Base-by-base conservation (phyloP, 2,329 filamentous ascomycete genomes). In the Salinomyces thailandicus region DNA sequence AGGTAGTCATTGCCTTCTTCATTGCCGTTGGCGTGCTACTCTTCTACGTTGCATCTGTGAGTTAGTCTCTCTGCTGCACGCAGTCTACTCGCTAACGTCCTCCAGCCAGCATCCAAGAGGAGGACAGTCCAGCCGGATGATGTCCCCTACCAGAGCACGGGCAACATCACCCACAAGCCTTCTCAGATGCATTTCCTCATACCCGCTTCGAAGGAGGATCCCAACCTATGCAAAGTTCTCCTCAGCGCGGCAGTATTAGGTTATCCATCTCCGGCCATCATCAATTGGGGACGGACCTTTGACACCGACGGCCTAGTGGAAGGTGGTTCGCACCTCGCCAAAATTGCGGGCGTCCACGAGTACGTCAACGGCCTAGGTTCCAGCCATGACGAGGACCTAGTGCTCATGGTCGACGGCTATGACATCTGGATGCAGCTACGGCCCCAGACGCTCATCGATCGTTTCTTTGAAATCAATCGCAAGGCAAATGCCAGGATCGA, bases 361-460 rank as follows among this genome's bases (percentile, higher is more conserved):
- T 54, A 52, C 20, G 42, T 57, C 9, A 28, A 44, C 4, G 13
- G 18, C 8, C 37, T 55, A 6, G 33, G 38, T 7, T 12, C 39
- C 3, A 36, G 32, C 2, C 31, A 41, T 17, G 49, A 56, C 24
- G 51, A 54, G 2, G 79, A 83, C 52, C 58, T 83, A 9, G 68
- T 80, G 7, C 57, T 82, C 37, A 66, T 81, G 37, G 67, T 77
- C 5, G 77, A 82, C 53, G 75, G 72, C 2, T 68, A 73, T 50
- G 75, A 81, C 38, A 65, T 73, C 1, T 75, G 75, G 60, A 73
- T 81, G 41, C 79, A 83, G 52, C 62, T 82, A 2, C 75, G 77
- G 0, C 69, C 74, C 2, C 70, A 79, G 32, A 64, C 79, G 13
- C 58, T 82, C 39, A 67, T 36, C 19, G 44, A 48, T 28, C 44